phyloP scores from a whole-genome alignment of 306 rosid genomes.

The Oxytropis ochrocephala region DNA sequence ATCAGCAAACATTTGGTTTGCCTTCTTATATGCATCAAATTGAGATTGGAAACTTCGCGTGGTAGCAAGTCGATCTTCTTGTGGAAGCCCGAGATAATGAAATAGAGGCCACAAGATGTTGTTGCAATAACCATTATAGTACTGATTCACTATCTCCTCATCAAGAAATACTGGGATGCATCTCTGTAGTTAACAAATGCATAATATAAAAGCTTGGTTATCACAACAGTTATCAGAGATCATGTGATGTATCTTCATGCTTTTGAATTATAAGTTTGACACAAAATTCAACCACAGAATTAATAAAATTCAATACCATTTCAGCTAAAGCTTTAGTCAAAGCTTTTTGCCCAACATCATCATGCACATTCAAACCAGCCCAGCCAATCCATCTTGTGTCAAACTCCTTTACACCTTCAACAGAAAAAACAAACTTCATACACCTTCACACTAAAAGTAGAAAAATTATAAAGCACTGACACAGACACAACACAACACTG shows the following conservation, averaged over 20 bases:
- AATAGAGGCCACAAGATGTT: conserved; percentile 96
- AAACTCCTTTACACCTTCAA: conserved; percentile 90
- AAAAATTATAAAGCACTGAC: not conserved
- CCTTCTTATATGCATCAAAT: conserved; percentile 89
- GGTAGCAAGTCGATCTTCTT: conserved; percentile 94
- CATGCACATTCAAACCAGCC: conserved; percentile 96
- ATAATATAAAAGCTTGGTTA: not conserved
- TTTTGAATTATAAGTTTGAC: conserved; percentile 1
- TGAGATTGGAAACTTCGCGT: conserved; percentile 91
- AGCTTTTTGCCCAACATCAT: conserved; percentile 67
- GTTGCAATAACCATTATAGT: conserved; percentile 96
- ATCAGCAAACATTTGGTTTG: conserved; percentile 91
- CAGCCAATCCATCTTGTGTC: conserved; percentile 98
- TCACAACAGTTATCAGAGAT: not conserved
- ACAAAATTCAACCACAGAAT: not conserved
- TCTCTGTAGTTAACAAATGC: conserved; percentile 49
- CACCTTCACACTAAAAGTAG: conserved; percentile 3
- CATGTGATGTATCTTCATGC: not conserved
- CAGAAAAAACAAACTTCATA: conserved; percentile 27
- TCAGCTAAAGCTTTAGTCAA: conserved; percentile 81
- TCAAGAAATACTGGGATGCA: conserved; percentile 94
- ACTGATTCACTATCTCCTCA: conserved; percentile 86
- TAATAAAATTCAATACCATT: conserved; percentile 55
- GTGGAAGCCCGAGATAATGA: conserved; percentile 94
- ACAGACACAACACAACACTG: too few relatives aligned